These are phyloP conservation scores for Fusarium sacchari DNA, from an alignment of 2,329 filamentous ascomycete genomes.

Conservation along the genomic window DNA sequence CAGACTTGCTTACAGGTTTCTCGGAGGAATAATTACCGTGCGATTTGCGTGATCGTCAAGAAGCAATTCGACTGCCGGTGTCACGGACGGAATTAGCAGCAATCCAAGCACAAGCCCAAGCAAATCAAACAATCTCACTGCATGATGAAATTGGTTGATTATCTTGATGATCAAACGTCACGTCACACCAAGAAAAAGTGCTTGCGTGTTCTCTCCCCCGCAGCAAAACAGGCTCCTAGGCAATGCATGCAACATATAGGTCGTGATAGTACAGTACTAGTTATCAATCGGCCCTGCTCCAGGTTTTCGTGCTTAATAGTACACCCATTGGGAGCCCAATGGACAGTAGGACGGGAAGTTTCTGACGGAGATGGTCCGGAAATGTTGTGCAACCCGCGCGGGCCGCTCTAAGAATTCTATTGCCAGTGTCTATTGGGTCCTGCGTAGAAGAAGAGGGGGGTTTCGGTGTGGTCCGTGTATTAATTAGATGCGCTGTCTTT, in stretches of 20 bases:
- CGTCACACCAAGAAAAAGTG: neutral
- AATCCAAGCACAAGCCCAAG: neutral
- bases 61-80: slow-evolving; percentile 19
- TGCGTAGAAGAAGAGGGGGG: neutral
- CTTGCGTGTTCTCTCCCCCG: slow-evolving; percentile 10
- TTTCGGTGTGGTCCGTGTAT: neutral
- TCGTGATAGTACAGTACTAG: slow-evolving; percentile 3
- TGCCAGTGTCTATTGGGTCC: slow-evolving; percentile 1
- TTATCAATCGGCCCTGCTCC: slow-evolving; percentile 32
- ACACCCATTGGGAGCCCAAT: slow-evolving; percentile 12
- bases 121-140: neutral
- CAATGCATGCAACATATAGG: slow-evolving; percentile 1
- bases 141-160: slow-evolving; percentile 10
- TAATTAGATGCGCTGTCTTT: neutral
- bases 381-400: slow-evolving; percentile 9
- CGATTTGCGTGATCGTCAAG: slow-evolving; percentile 23
- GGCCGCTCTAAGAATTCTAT: neutral
- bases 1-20: slow-evolving; percentile 3
- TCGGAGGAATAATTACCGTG: slow-evolving; percentile 23
- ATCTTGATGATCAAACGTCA: slow-evolving; percentile 33
- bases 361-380: slow-evolving; percentile 31
- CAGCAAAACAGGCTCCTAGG: neutral
- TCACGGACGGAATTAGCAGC: neutral
- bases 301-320: slow-evolving; percentile 17
- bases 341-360: slow-evolving; percentile 31